Evolutionary conservation across 768 basidiomycete genomes (phyloP).

Genomic region (Phaeotremella fagi): DNA sequence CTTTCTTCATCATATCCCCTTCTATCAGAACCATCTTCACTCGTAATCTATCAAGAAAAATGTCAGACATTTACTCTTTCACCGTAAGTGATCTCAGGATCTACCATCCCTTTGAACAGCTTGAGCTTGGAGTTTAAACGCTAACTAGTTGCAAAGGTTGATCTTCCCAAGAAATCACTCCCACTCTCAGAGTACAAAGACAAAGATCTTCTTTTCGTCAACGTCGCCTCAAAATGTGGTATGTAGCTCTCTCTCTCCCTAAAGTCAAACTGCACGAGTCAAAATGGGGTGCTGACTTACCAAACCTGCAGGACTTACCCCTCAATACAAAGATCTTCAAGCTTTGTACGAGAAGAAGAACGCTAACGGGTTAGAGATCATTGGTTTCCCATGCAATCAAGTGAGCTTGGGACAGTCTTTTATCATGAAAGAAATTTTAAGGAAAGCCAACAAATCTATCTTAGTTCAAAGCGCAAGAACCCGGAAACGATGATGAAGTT

Average conservation of each 20-base stretch:
- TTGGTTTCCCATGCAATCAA: conserved; percentile 49
- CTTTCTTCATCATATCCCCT: neutral
- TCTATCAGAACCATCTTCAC: neutral
- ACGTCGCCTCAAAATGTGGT: conserved; percentile 48
- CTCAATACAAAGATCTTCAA: conserved; percentile 48
- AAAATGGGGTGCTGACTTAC: conserved; percentile 4
- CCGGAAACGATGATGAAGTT: conserved; percentile 47
- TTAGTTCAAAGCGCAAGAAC: conserved; percentile 47
- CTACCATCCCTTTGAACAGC: neutral
- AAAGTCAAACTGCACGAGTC: neutral
- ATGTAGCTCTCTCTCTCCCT: conserved; percentile 5
- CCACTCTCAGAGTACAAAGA: conserved; percentile 38
- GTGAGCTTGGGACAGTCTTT: conserved; percentile 10
- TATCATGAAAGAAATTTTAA: neutral
- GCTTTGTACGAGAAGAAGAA: conserved; percentile 45
- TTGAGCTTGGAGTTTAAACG: neutral
- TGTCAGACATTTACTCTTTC: conserved; percentile 43
- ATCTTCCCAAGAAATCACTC: conserved; percentile 32
- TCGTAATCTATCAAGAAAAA: too few relatives aligned
- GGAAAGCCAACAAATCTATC: neutral
- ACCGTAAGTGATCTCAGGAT: conserved; percentile 21
- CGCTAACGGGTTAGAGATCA: conserved; percentile 40
- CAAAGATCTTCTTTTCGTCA: conserved; percentile 47
- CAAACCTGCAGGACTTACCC: conserved; percentile 35
- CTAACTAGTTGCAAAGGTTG: conserved; percentile 27